Base-by-base conservation (phyloP, 1,139 yeast genomes). In the Blastobotrys serpentis region DNA sequence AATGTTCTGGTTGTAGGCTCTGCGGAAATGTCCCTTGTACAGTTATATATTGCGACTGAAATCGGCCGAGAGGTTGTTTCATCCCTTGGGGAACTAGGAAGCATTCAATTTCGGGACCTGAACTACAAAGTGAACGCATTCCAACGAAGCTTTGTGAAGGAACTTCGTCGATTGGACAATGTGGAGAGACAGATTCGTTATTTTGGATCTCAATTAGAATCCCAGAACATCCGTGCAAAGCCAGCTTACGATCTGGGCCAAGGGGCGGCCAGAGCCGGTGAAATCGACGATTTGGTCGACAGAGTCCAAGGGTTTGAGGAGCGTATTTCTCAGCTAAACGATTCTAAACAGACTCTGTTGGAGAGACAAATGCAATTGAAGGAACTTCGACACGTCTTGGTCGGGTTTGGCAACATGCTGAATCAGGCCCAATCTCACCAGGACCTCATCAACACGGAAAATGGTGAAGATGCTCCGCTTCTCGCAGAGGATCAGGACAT, bases 11-110 rank as follows among this genome's bases (percentile, higher is more conserved):
- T 13, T 11, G 25, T 17, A 55, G 59, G 95, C 69, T 87, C 97
- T 52, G 98, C 97, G 71, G 95, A 90, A 53, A 92, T 92, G 98
- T 78, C 92, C 38, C 76, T 92, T 55, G 90, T 90, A 36, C 98
- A 92, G 72, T 78, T 92, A 63, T 92, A 86, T 68, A 83, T 94
- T 50, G 90, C 98, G 13, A 82, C 85, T 25, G 99, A 92, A 67
- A 81, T 89, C 53, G 86, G 96, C 8, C 75, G 97, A 53, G 95
- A 90, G 53, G 83, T 90, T 52, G 95, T 90, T n/a, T 81, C 84
- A 44, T 78, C 85, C 1, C 71, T 92, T 44, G 99, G 98, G 14
- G 82, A 83, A 55, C 71, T 86, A 51, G 96, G 97, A 1, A 73
- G 79, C 49, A 87, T 94, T 23, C 98, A 94, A 64, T 89, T 94